Conservation (phyloP, 371 early-diverging fungal genomes). For the Haplosporangium sp. region DNA sequence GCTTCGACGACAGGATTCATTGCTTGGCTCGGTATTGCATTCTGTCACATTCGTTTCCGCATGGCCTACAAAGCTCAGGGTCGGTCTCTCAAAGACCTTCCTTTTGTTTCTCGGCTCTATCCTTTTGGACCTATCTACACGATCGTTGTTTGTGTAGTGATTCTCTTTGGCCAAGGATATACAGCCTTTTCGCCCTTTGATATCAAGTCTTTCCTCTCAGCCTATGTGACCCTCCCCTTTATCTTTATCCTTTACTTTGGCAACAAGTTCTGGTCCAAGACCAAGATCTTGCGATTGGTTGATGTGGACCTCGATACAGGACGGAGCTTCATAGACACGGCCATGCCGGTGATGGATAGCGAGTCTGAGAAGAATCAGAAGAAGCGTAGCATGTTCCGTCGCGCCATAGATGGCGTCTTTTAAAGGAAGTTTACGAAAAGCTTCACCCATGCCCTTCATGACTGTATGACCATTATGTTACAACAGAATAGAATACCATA, state of each 20-base stretch:
- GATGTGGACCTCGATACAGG: conserved; percentile 73
- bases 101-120: conserved; percentile 76
- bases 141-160: conserved; percentile 63
- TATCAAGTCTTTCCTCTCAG: conserved; percentile 48
- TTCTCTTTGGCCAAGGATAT: conserved; percentile 76
- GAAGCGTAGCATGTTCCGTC: conserved; percentile 22
- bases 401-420: conserved; percentile 19
- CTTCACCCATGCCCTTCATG: too few relatives aligned
- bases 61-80: conserved; percentile 81
- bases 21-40: conserved; percentile 83
- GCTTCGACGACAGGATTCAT: conserved; percentile 81
- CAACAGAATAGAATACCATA: neutral
- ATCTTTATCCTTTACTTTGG: conserved; percentile 58
- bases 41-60: conserved; percentile 86
- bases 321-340: conserved; percentile 44
- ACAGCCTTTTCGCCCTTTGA: conserved; percentile 52
- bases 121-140: conserved; percentile 79
- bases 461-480: neutral
- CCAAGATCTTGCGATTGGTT: conserved; percentile 64
- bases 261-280: conserved; percentile 64
- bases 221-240: conserved; percentile 54
- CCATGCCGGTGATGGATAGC: conserved; percentile 16
- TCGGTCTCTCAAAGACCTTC: conserved; percentile 70
- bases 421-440: conserved; percentile 9
- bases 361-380: conserved; percentile 25